These are phyloP conservation scores for Vaccinium darrowii DNA, from an alignment of 148 eudicot species.

Conservation along the genomic window DNA sequence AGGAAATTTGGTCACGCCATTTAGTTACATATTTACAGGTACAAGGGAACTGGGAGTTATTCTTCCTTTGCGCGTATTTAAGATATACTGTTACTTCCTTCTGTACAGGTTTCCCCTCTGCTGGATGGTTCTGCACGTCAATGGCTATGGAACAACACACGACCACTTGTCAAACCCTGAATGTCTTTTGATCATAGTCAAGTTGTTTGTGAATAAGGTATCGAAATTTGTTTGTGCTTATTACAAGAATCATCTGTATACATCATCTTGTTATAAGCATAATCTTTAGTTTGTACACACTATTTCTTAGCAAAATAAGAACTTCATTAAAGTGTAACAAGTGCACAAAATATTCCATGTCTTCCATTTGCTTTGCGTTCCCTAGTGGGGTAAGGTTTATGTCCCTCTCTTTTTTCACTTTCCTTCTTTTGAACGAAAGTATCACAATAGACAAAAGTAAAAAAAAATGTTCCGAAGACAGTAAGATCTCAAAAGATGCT, in stretches of 20 bases:
- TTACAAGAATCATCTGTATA: neutral
- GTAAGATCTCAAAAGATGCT: neutral
- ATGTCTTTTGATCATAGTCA: neutral
- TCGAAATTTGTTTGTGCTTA: neutral
- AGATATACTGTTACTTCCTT: neutral
- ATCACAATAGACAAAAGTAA: neutral
- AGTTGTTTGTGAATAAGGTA: constrained; percentile 6
- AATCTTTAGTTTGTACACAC: neutral
- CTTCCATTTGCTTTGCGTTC: neutral
- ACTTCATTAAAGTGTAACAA: neutral
- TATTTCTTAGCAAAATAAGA: neutral
- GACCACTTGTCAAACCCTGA: constrained; percentile 50
- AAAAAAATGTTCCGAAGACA: neutral
- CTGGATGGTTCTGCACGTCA: constrained; percentile 66
- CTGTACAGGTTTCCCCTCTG: constrained; percentile 70
- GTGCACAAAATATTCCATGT: neutral
- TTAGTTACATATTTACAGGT: neutral
- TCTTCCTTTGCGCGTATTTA: neutral
- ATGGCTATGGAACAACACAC: constrained; percentile 92
- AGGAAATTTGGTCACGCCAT: neutral
- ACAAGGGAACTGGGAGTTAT: neutral
- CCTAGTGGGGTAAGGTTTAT: neutral
- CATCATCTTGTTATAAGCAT: neutral
- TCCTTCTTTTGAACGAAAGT: neutral
- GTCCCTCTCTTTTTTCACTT: neutral